Base-by-base conservation (phyloP, 768 basidiomycete species). In the Tephrocybe sp. region DNA sequence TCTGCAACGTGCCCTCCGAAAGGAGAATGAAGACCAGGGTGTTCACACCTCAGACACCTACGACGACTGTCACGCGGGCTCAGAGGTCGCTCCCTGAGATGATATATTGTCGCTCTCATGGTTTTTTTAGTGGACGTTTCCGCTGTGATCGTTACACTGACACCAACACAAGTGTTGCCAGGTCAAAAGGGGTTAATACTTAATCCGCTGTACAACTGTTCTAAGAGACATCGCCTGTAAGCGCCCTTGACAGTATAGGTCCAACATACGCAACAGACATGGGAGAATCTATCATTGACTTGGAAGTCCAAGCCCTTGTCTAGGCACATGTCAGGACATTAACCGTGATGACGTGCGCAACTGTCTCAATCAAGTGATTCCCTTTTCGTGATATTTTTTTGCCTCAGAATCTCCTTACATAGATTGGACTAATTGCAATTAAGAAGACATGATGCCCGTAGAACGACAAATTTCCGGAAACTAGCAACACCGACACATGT, bases 1-100 rank as follows among this genome's bases (percentile, higher is more conserved):
- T 14, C 20, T 45, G 24, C 34, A 36, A n/a, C 34, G 20, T 51
- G 23, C 12, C 24, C 24, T 10, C 50, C 50, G n/a, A 38, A 50
- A 50, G 50, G 50, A 45, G 50, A 39, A 45, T 17, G 28, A 3
- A 24, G 30, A 28, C 45, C 23, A 40, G 37, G 24, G 37, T 46
- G 28, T 36, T 33, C 39, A n/a, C 4, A 17, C 12, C 17, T n/a
- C 6, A 33, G 15, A 10, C 12, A 38, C 34, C 34, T 15, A 30
- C 25, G 11, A 14, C 32, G 3, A 33, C 39, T 28, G 30, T 41
- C 42, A 43, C 9, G 30, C 39, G 33, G 38, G 38, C n/a, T 24
- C 21, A 33, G 10, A 32, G n/a, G 23, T 20, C 14, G 6, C 24
- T 40, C 20, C 38, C 40, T 42, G 30, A 24, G 30, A 14, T 42